These are phyloP conservation scores for Triticum aestivum DNA, from an alignment of 176 grass and related monocot genomes.

Conservation along the genomic window DNA sequence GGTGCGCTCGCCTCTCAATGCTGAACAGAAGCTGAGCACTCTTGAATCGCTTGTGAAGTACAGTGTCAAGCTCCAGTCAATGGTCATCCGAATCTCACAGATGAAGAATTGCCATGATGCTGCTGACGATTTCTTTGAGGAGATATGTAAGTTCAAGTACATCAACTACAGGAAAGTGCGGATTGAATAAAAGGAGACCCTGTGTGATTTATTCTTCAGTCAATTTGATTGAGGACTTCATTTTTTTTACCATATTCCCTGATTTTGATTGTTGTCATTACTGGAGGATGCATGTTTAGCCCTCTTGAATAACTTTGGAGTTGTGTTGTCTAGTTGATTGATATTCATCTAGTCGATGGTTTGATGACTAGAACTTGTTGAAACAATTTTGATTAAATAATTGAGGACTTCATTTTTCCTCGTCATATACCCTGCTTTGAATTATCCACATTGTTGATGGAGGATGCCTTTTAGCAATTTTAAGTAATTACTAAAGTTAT, in stretches of 20 bases:
- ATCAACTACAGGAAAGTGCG: constrained; percentile 67
- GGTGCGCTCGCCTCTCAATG: constrained; percentile 88
- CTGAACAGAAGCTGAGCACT: constrained; percentile 87
- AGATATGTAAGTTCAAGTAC: constrained; percentile 90
- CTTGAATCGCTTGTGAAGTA: constrained; percentile 81
- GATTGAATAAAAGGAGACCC: constrained; percentile 61
- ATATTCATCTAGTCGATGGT: not conserved
- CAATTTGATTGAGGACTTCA: constrained; percentile 7
- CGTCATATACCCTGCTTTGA: not conserved
- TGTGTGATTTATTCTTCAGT: constrained; percentile 21
- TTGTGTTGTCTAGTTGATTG: constrained; percentile 7
- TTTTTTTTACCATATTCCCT: not conserved
- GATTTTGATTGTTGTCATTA: constrained; percentile 3
- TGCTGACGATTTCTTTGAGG: constrained; percentile 96
- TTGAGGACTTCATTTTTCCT: not conserved
- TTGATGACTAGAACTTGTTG: constrained; percentile 17
- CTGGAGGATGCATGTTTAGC: constrained; percentile 17
- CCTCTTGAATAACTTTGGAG: not conserved
- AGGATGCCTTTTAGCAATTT: constrained; percentile 2
- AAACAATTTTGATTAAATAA: constrained; percentile 18
- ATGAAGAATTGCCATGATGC: constrained; percentile 97
- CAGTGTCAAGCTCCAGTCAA: constrained; percentile 54
- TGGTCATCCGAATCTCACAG: constrained; percentile 94
- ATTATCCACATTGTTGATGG: not conserved
- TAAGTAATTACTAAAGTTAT: constrained; percentile 1